Percentiles rank a stretch among this genome's conserved stretches.
Conservation (phyloP, 148 eudicot species). For the Cornus controversa region DNA sequence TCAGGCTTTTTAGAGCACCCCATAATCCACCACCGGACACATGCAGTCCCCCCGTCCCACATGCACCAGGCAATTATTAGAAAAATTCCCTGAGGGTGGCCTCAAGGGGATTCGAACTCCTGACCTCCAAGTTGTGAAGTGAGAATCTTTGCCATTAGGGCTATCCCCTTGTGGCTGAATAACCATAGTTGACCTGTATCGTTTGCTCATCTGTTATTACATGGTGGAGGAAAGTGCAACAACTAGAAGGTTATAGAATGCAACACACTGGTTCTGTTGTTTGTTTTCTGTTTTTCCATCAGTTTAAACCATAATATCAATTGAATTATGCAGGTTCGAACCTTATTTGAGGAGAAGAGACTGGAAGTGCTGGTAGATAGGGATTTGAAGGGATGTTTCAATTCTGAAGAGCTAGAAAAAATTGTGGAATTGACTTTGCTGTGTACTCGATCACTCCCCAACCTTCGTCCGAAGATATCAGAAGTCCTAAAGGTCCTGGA, state of each 20-base stretch:
- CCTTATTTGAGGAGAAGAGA: slow-evolving; percentile 54
- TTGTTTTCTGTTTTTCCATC: background rate
- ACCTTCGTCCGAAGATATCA: slow-evolving; percentile 74
- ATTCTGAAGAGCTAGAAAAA: slow-evolving; percentile 55
- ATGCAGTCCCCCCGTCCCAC: no score
- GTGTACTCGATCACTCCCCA: slow-evolving; percentile 72
- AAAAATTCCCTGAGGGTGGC: no score
- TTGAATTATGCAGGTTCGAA: slow-evolving; percentile 46
- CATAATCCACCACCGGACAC: no score
- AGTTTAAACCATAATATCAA: background rate
- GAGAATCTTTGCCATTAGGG: no score
- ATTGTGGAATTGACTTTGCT: slow-evolving; percentile 57
- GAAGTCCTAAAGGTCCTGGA: slow-evolving; percentile 69
- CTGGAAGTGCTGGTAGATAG: slow-evolving; percentile 68
- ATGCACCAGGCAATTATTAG: no score
- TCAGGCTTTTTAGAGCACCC: no score
- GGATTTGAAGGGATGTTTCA: slow-evolving; percentile 58
- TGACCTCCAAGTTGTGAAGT: no score
- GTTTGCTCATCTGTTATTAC: background rate
- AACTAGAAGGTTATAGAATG: background rate
- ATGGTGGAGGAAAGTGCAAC: background rate
- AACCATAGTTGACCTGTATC: no score
- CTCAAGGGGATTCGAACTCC: no score
- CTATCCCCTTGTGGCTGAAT: no score
- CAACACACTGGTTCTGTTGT: background rate